Conservation (phyloP, 371 early-diverging fungal species). For the Mucor plumbeus region DNA sequence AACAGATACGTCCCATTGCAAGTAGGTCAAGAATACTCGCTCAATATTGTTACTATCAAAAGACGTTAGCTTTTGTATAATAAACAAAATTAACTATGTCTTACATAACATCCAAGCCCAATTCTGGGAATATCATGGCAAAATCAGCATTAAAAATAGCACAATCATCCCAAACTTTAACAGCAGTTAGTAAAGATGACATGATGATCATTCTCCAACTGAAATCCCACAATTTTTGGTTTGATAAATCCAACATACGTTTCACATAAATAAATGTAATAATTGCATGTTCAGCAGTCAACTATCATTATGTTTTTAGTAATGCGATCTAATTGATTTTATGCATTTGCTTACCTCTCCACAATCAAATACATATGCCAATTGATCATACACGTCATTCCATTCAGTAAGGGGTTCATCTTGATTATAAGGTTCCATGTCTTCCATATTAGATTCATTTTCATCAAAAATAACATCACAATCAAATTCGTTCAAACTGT, state of each 20-base stretch:
- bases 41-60: constrained; percentile 27
- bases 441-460: constrained; percentile 20
- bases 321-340: background rate
- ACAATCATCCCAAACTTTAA: constrained; percentile 90
- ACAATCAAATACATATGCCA: constrained; percentile 57
- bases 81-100: background rate
- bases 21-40: constrained; percentile 19
- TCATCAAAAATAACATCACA: constrained; percentile 36
- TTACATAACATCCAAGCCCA: constrained; percentile 32
- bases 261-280: constrained; percentile 77
- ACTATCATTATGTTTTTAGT: constrained; percentile 27
- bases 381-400: constrained; percentile 44
- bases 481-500: constrained; percentile 31
- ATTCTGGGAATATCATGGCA: constrained; percentile 75
- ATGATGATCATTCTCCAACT: constrained; percentile 81
- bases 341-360: constrained; percentile 48
- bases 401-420: constrained; percentile 39
- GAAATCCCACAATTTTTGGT: constrained; percentile 63
- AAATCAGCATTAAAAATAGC: constrained; percentile 89
- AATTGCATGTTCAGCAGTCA: constrained; percentile 74
- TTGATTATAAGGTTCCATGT: constrained; percentile 7
- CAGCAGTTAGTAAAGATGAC: constrained; percentile 70
- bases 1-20: constrained; percentile 29
- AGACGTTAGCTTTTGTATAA: background rate
- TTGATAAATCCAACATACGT: constrained; percentile 69